Base-by-base conservation (phyloP, 306 rosid species). In the Acmispon strigosus region DNA sequence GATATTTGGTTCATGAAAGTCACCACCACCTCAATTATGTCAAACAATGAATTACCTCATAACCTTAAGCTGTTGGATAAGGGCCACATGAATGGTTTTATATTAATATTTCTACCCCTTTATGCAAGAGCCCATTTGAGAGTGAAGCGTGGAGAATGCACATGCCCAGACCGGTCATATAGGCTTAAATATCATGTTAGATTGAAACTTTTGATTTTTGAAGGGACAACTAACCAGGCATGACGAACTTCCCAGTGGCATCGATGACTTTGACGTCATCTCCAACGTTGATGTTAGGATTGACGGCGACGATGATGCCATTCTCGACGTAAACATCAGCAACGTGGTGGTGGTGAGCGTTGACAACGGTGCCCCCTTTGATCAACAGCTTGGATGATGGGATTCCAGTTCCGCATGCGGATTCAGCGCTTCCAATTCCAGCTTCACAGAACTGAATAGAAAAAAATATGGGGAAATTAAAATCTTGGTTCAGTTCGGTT, bases 191-290 rank as follows among this genome's bases (percentile, higher is more conserved):
- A n/a, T n/a, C n/a, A n/a, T n/a, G n/a, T n/a, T n/a, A n/a, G n/a
- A n/a, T n/a, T n/a, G n/a, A n/a, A n/a, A n/a, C n/a, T n/a, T n/a
- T n/a, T n/a, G n/a, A n/a, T n/a, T n/a, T n/a, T n/a, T n/a, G n/a
- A n/a, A n/a, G n/a, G n/a, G n/a, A n/a, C n/a, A n/a, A 27, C 32
- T 27, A 80, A 88, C 98, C 98, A 60, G 98, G 98, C 97, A 93
- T 93, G 73, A 93, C 97, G 89, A 70, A 88, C 85, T 93, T 93
- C 68, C 94, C 97, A 45, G 87, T 85, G 70, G 98, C 98, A 80
- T 93, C 96, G n/a, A 93, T 70, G 59, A 93, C 94, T 5, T 76
- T 75, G 43, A 93, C 96, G 27, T 88, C 96, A 72, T 90, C 97
- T 16, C 86, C 89, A 52, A 87, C 97, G 97, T 93, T 71, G 79